A percentile compares a stretch with the other conserved stretches of the same genome.
These are phyloP conservation scores for Rhodotorula diobovata DNA, from an alignment of 768 basidiomycete genomes.

Conservation along the genomic window DNA sequence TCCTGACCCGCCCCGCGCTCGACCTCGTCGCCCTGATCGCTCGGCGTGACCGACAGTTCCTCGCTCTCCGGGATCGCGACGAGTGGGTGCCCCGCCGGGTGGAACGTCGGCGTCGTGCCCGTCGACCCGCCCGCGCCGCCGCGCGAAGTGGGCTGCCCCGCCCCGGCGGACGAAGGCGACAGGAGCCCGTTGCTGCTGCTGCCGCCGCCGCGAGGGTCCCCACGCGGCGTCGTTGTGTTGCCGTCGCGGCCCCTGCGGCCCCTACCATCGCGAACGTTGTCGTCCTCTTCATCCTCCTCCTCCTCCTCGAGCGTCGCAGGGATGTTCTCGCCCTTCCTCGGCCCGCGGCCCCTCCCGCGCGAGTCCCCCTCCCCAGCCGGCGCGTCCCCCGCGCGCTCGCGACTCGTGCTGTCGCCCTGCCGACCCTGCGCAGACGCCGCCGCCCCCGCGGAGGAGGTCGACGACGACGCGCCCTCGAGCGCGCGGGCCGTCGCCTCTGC, in stretches of 20 bases:
- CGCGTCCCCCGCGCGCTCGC: neutral
- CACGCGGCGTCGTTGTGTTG: neutral
- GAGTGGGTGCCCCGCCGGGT: conserved; percentile 10
- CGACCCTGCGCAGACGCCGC: too few relatives aligned
- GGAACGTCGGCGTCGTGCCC: conserved; percentile 16
- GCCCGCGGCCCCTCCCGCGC: neutral
- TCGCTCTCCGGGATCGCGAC: conserved; percentile 32
- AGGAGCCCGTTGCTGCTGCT: neutral
- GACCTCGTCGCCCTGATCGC: neutral
- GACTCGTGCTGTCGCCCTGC: neutral
- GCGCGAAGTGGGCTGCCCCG: neutral
- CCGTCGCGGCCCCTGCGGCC: neutral
- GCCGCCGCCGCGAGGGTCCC: neutral
- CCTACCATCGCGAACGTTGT: neutral
- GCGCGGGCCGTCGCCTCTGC: conserved; percentile 25
- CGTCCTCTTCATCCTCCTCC: conserved; percentile 1
- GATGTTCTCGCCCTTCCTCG: conserved; percentile 7
- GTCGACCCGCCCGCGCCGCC: neutral
- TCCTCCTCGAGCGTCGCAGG: conserved; percentile 20
- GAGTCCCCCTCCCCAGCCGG: neutral
- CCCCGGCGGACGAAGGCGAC: too few relatives aligned
- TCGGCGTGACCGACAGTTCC: conserved; percentile 17
- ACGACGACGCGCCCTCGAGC: conserved; percentile 16
- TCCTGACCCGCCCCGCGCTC: neutral
- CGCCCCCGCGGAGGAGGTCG: neutral